Conservation (phyloP, 257 asterid genomes). For the Asclepias syriaca region DNA sequence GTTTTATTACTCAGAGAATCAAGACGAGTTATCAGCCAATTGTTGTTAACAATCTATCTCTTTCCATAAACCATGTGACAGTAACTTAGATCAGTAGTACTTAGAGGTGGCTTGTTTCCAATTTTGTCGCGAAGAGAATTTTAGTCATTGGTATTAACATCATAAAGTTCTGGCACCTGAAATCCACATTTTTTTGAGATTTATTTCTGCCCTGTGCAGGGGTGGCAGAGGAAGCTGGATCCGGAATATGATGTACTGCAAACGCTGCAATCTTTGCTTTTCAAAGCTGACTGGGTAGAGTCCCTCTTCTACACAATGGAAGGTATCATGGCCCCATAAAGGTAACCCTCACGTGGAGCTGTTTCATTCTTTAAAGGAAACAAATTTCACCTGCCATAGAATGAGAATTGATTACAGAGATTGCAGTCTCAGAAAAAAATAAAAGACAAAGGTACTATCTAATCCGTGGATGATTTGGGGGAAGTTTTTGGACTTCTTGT, state of each 20-base stretch:
- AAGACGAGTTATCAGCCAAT: too few relatives aligned
- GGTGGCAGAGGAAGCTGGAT: slow-evolving; percentile 93
- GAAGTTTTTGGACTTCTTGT: too few relatives aligned
- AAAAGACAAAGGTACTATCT: not conserved
- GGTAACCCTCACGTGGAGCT: slow-evolving; percentile 4
- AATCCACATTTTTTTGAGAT: not conserved
- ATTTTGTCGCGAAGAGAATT: not conserved
- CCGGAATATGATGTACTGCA: slow-evolving; percentile 67
- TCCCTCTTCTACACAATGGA: slow-evolving; percentile 70
- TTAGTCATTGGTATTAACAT: not conserved
- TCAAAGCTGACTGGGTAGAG: slow-evolving; percentile 71
- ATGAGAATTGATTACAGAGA: not conserved
- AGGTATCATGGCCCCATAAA: slow-evolving; percentile 78
- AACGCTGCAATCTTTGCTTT: slow-evolving; percentile 59
- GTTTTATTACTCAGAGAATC: not conserved
- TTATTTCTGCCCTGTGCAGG: slow-evolving; percentile 31
- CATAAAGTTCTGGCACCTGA: not conserved
- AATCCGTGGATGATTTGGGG: not conserved
- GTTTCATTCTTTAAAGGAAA: not conserved
- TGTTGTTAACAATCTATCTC: not conserved
- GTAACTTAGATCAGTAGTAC: not conserved
- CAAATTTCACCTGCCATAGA: not conserved
- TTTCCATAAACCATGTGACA: not conserved
- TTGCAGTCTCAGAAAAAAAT: not conserved
- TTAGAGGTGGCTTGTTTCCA: not conserved